Evolutionary conservation across 1,284 basidiomycete genomes (phyloP).

Genomic region (Wallemia mellicola): DNA sequence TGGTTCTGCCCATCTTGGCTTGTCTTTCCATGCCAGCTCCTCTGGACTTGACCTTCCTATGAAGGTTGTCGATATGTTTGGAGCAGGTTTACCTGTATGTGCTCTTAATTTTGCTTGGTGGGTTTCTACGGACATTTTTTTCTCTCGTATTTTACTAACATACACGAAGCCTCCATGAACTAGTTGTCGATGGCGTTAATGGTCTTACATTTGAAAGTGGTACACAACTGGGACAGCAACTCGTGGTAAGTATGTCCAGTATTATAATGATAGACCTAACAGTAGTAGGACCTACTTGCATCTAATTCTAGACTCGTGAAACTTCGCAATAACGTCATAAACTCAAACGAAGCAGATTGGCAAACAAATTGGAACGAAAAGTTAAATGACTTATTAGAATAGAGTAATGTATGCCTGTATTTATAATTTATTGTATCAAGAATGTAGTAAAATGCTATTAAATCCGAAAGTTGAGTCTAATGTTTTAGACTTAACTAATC

Average conservation of each 20-base stretch:
- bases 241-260: background rate
- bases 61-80: conserved; percentile 99
- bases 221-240: background rate
- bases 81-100: conserved; percentile 72
- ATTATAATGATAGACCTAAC: background rate
- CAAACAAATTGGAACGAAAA: background rate
- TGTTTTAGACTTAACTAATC: background rate
- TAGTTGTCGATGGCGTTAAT: background rate
- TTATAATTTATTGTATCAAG: background rate
- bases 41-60: conserved; percentile 83
- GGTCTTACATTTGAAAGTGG: background rate
- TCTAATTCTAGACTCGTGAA: background rate
- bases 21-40: conserved; percentile 68
- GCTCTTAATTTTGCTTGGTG: conserved; percentile 61
- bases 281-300: background rate
- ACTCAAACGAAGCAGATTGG: background rate
- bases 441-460: background rate
- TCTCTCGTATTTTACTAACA: background rate
- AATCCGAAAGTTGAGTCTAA: background rate
- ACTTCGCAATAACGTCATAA: background rate
- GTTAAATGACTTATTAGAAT: background rate
- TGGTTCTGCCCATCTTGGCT: conserved; percentile 70
- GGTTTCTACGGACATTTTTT: conserved; percentile 27
- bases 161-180: background rate
- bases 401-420: too few species aligned